Evolutionary conservation across 805 yeast species (phyloP).

Genomic region (Helenozyma rhizophorensis): DNA sequence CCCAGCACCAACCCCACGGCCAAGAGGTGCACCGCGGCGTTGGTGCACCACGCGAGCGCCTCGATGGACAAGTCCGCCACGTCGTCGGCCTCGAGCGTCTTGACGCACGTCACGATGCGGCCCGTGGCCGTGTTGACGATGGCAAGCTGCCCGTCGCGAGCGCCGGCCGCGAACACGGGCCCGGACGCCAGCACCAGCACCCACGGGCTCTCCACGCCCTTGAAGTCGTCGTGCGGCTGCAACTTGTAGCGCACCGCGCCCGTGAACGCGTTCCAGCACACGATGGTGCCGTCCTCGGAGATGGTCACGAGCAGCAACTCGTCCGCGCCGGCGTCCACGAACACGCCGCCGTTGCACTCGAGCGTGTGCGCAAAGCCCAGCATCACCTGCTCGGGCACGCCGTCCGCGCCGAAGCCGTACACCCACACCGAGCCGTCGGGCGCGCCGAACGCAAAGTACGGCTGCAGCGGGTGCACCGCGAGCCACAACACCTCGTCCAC

Average conservation of each 20-base stretch:
- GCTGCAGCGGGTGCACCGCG: slow-evolving; percentile 69
- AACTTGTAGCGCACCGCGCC: slow-evolving; percentile 66
- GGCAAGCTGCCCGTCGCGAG: slow-evolving; percentile 81
- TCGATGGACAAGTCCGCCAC: slow-evolving; percentile 42
- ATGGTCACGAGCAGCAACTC: slow-evolving; percentile 64
- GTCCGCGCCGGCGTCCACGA: slow-evolving; percentile 56
- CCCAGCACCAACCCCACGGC: slow-evolving; percentile 93
- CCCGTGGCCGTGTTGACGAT: slow-evolving; percentile 78
- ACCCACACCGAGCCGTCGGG: slow-evolving; percentile 94
- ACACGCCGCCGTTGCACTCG: slow-evolving; percentile 78
- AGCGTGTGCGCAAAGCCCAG: slow-evolving; percentile 75
- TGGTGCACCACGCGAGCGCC: slow-evolving; percentile 72
- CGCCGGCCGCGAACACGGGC: slow-evolving; percentile 69
- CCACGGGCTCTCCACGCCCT: slow-evolving; percentile 84
- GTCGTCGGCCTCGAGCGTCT: slow-evolving; percentile 55
- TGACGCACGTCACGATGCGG: slow-evolving; percentile 58
- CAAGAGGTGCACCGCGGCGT: slow-evolving; percentile 50
- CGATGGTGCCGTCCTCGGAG: slow-evolving; percentile 81
- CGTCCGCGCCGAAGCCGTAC: slow-evolving; percentile 59
- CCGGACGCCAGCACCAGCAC: slow-evolving; percentile 59
- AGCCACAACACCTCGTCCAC: slow-evolving; percentile 90
- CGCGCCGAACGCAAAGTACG: slow-evolving; percentile 88
- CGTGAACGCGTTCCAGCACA: slow-evolving; percentile 87
- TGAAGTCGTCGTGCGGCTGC: slow-evolving; percentile 56
- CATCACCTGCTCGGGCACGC: slow-evolving; percentile 60